phyloP scores from a whole-genome alignment of 176 grass and related monocot species.

The Bothriochloa decipiens region DNA sequence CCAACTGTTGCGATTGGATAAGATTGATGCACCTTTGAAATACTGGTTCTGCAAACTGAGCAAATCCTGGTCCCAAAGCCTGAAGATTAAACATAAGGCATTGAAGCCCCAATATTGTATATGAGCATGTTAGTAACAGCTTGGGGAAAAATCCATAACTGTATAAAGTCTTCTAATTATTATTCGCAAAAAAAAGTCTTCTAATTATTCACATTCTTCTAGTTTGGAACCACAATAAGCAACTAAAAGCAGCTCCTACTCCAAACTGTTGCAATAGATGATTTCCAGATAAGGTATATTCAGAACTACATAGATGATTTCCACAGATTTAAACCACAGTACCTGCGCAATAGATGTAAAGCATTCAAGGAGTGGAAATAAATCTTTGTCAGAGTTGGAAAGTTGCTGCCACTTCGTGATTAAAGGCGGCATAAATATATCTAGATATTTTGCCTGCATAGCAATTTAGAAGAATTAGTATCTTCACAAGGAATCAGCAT shows the following conservation, averaged over 20 bases:
- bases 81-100: conserved; percentile 39
- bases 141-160: not conserved
- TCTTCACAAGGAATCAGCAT: conserved; percentile 22
- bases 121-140: not conserved
- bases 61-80: conserved; percentile 93
- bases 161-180: too few relatives aligned
- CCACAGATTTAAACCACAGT: conserved; percentile 38
- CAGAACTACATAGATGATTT: conserved; percentile 37
- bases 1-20: conserved; percentile 84
- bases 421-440: conserved; percentile 96
- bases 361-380: conserved; percentile 95
- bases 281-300: not conserved
- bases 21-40: conserved; percentile 88
- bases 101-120: not conserved
- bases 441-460: conserved; percentile 85
- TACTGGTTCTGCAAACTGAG: conserved; percentile 94
- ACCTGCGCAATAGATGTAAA: conserved; percentile 99
- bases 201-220: not conserved
- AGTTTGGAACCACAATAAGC: not conserved
- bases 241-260: conserved; percentile 4
- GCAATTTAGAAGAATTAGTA: conserved; percentile 47
- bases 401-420: conserved; percentile 97
- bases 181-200: too few relatives aligned
- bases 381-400: conserved; percentile 90
- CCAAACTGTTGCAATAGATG: conserved; percentile 15